A percentile compares a stretch with the other conserved stretches of the same genome.
These are phyloP conservation scores for Tetrahymena malaccensis DNA, from an alignment of 73 alveolate genomes.

Conservation along the genomic window DNA sequence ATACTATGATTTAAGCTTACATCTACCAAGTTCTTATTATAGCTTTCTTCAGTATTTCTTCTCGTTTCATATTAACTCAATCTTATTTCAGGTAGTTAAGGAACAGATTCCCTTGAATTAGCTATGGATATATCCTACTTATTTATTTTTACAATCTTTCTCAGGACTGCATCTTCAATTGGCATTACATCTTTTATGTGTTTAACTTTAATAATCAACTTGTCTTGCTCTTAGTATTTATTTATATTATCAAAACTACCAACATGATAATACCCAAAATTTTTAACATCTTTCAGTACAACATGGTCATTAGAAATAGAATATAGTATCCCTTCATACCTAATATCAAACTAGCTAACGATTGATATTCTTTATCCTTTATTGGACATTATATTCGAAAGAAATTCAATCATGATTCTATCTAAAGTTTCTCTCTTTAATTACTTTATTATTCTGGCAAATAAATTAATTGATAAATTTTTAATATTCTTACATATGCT, in stretches of 20 bases:
- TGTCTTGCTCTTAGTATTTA: not conserved
- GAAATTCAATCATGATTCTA: not conserved
- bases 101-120: not conserved
- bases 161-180: not conserved
- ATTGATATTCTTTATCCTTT: not conserved
- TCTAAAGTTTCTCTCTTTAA: not conserved
- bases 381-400: not conserved
- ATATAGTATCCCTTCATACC: not conserved
- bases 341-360: not conserved
- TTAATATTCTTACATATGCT: not conserved
- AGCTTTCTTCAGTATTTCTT: not conserved
- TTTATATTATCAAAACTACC: not conserved
- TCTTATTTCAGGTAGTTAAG: not conserved
- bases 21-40: not conserved
- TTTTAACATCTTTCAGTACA: not conserved
- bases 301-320: not conserved
- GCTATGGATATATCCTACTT: not conserved
- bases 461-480: no score
- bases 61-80: not conserved
- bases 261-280: not conserved
- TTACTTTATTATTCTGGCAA: not conserved
- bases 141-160: not conserved
- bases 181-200: not conserved
- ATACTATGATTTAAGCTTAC: not conserved
- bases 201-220: not conserved